phyloP scores from a whole-genome alignment of 2,329 filamentous ascomycete genomes.

The Colletotrichum navitas region DNA sequence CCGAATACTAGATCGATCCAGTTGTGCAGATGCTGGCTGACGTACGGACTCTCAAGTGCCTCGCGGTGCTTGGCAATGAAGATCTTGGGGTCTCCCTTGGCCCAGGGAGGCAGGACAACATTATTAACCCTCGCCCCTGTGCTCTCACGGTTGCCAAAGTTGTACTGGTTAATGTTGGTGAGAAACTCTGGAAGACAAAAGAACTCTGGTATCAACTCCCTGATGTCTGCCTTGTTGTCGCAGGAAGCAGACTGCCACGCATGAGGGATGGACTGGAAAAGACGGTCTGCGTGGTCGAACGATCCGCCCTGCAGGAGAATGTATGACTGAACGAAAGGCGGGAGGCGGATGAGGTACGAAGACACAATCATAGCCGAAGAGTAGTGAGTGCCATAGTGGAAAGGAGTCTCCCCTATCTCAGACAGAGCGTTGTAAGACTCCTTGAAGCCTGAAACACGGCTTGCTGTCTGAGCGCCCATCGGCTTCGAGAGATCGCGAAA shows the following conservation, averaged over 20 bases:
- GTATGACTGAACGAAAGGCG: slow-evolving; percentile 96
- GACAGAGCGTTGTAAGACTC: slow-evolving; percentile 89
- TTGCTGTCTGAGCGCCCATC: slow-evolving; percentile 89
- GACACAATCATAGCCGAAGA: slow-evolving; percentile 99
- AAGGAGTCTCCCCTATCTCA: slow-evolving; percentile 92
- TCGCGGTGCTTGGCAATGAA: slow-evolving; percentile 98
- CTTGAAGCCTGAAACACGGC: slow-evolving; percentile 82
- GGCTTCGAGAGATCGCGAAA: slow-evolving; percentile 95
- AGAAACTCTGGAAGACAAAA: slow-evolving; percentile 97
- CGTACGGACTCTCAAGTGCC: slow-evolving; percentile 91
- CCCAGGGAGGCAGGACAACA: slow-evolving; percentile 94
- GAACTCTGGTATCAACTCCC: slow-evolving; percentile 96
- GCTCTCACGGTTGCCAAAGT: slow-evolving; percentile 90
- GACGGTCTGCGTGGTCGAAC: slow-evolving; percentile 94
- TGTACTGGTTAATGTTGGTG: slow-evolving; percentile 92
- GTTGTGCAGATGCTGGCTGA: slow-evolving; percentile 87
- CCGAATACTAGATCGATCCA: slow-evolving; percentile 99
- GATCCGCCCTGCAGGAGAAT: slow-evolving; percentile 93
- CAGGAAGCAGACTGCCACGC: slow-evolving; percentile 92
- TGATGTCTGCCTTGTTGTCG: slow-evolving; percentile 92
- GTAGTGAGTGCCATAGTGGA: slow-evolving; percentile 98
- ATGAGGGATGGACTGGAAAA: slow-evolving; percentile 93
- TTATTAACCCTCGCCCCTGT: slow-evolving; percentile 84
- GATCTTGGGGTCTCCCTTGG: slow-evolving; percentile 93
- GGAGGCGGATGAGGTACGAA: slow-evolving; percentile 93